Conservation (phyloP, 345 rosid genomes). For the Physaria fendleri region DNA sequence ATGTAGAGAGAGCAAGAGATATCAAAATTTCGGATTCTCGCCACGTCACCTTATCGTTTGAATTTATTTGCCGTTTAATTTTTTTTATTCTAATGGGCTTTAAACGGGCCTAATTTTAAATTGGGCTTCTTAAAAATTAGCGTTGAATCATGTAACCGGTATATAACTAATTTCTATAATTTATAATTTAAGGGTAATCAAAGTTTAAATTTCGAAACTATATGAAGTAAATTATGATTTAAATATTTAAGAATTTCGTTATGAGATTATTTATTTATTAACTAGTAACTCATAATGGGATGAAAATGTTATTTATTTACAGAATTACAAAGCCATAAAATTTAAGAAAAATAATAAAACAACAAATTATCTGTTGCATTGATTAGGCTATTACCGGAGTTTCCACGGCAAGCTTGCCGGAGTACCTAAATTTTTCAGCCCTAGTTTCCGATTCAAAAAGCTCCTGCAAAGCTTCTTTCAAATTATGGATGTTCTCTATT, state of each 20-base stretch:
- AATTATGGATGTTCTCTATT: conserved; percentile 25
- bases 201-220: too few species aligned
- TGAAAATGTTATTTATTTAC: too few species aligned
- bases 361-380: background rate
- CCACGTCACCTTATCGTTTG: conserved; percentile 32
- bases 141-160: background rate
- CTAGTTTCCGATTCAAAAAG: conserved; percentile 37
- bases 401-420: conserved; percentile 53
- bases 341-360: background rate
- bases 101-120: background rate
- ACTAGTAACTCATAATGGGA: background rate
- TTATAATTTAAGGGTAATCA: too few species aligned
- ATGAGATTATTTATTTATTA: background rate
- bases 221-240: too few species aligned
- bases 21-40: background rate
- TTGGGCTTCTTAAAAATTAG: background rate
- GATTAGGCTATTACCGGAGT: conserved; percentile 73
- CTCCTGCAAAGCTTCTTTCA: conserved; percentile 31
- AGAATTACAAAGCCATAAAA: background rate
- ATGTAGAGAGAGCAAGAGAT: background rate
- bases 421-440: conserved; percentile 38
- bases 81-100: background rate
- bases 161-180: too few species aligned
- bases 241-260: too few species aligned
- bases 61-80: background rate